phyloP scores from a whole-genome alignment of 306 rosid genomes.

The Luffa acutangula region DNA sequence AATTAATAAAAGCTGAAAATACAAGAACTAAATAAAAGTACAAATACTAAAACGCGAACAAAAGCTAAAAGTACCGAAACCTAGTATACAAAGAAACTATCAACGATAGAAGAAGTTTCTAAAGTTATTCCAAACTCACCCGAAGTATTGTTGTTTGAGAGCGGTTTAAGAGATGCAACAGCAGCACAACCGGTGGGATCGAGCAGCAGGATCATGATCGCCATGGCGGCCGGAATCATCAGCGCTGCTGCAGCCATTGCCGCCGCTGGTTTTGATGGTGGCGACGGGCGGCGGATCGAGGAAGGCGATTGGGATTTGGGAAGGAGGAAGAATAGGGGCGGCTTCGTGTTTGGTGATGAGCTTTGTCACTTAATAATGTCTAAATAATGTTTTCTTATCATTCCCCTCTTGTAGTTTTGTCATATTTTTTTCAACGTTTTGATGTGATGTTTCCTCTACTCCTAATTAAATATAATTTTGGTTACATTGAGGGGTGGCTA shows the following conservation, averaged over 20 bases:
- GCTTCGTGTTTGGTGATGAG: background rate
- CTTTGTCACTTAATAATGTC: background rate
- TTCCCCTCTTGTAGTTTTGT: too few relatives aligned
- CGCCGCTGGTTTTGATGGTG: background rate
- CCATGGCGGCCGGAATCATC: background rate
- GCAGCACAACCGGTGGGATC: background rate
- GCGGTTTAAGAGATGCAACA: background rate
- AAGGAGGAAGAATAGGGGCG: background rate
- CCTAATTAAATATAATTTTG: too few relatives aligned
- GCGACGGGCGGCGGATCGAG: background rate
- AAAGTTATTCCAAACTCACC: background rate
- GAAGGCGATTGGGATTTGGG: background rate
- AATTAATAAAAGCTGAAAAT: too few relatives aligned
- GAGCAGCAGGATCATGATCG: background rate
- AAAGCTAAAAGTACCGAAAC: too few relatives aligned
- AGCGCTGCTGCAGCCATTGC: background rate
- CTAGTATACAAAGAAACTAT: too few relatives aligned
- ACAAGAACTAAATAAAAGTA: too few relatives aligned
- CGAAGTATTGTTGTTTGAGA: background rate
- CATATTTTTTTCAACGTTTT: too few relatives aligned
- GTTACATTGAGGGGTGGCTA: too few relatives aligned
- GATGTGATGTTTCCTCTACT: too few relatives aligned
- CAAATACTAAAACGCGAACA: too few relatives aligned
- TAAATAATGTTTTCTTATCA: background rate
- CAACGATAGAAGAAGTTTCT: too few relatives aligned